Evolutionary conservation across 495 filamentous ascomycete species (phyloP).

Genomic region (Penicillium cosmopolitanum): DNA sequence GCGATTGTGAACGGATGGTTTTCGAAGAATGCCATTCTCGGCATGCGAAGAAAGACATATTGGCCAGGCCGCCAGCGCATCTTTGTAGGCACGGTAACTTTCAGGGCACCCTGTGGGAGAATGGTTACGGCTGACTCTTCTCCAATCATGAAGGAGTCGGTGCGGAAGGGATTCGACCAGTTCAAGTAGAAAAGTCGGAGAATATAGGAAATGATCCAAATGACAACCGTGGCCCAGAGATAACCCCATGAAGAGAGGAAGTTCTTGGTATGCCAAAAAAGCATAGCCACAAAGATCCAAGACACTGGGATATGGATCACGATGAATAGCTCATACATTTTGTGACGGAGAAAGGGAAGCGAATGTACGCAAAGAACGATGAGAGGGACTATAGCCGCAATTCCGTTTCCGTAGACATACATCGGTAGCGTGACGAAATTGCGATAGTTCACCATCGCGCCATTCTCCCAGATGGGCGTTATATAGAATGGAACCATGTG

Average conservation of each 20-base stretch:
- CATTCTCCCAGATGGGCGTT: conserved; percentile 80
- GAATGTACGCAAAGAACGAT: conserved; percentile 82
- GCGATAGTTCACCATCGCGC: conserved; percentile 66
- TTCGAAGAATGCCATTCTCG: conserved; percentile 83
- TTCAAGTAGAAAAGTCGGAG: conserved; percentile 77
- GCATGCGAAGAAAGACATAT: conserved; percentile 93
- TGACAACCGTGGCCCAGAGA: conserved; percentile 77
- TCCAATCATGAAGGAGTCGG: conserved; percentile 74
- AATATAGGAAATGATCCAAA: conserved; percentile 71
- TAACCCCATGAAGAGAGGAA: conserved; percentile 92
- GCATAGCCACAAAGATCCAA: conserved; percentile 76
- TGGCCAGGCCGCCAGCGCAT: conserved; percentile 94
- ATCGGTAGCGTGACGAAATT: conserved; percentile 61
- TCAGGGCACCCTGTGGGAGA: conserved; percentile 89
- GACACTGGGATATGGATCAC: conserved; percentile 80
- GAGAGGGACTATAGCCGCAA: conserved; percentile 83
- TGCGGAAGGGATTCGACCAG: conserved; percentile 79
- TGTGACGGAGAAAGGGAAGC: conserved; percentile 64
- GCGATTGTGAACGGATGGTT: conserved; percentile 97
- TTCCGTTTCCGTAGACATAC: conserved; percentile 83
- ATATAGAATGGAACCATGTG: conserved; percentile 91
- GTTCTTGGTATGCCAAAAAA: conserved; percentile 97
- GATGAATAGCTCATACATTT: conserved; percentile 84
- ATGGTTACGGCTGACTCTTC: conserved; percentile 86
- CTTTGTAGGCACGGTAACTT: conserved; percentile 89